These are phyloP conservation scores for Maudiozyma bulderi DNA, from an alignment of 805 yeast genomes.

Conservation along the genomic window DNA sequence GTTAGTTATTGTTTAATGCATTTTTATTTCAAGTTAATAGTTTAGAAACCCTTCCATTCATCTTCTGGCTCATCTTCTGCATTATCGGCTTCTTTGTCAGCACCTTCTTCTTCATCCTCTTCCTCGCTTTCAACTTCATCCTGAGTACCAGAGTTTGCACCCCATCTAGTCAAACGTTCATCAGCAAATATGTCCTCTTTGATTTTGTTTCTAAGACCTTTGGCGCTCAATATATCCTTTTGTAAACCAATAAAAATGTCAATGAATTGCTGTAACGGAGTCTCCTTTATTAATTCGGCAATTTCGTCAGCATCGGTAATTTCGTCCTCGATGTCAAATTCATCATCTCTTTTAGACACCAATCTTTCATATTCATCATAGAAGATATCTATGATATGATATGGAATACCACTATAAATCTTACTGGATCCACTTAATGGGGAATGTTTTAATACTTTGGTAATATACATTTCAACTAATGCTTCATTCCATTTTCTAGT, in stretches of 20 bases:
- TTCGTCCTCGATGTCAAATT: slow-evolving; percentile 37
- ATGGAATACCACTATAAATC: slow-evolving; percentile 66
- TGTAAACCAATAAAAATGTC: slow-evolving; percentile 50
- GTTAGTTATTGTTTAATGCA: too few relatives aligned
- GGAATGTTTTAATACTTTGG: slow-evolving; percentile 33
- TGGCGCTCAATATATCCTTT: slow-evolving; percentile 39
- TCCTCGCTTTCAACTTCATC: slow-evolving; percentile 25
- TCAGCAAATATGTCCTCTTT: slow-evolving; percentile 60
- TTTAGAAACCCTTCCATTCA: slow-evolving; percentile 36
- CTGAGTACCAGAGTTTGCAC: slow-evolving; percentile 28
- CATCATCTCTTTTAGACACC: slow-evolving; percentile 40
- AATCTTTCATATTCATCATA: slow-evolving; percentile 75
- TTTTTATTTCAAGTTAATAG: background rate
- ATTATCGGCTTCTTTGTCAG: slow-evolving; percentile 18
- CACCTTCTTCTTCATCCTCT: slow-evolving; percentile 19
- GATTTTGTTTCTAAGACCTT: slow-evolving; percentile 56
- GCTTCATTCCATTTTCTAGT: slow-evolving; percentile 44
- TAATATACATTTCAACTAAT: slow-evolving; percentile 38
- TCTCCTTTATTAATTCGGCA: slow-evolving; percentile 29
- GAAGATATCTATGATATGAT: slow-evolving; percentile 76
- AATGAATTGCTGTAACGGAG: slow-evolving; percentile 49
- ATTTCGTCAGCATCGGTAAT: slow-evolving; percentile 30
- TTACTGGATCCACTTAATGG: slow-evolving; percentile 51
- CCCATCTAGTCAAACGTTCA: slow-evolving; percentile 56
- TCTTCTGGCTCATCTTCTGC: slow-evolving; percentile 27